Base-by-base conservation (phyloP, 257 asterid species). In the Craterostigma plantagineum region DNA sequence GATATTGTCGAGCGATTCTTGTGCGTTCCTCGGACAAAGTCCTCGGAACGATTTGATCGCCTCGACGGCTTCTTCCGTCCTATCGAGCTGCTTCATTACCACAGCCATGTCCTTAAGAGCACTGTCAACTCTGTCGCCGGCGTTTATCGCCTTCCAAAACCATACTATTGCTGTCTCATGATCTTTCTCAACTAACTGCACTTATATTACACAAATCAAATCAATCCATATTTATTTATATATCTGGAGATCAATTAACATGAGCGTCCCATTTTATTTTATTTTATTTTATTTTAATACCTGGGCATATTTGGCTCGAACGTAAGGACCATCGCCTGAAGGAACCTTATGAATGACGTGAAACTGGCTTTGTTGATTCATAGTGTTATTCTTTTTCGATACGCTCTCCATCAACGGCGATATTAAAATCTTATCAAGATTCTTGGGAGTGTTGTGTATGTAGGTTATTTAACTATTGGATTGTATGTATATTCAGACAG, bases 301-400 rank as follows among this genome's bases (percentile, higher is more conserved):
- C 94, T 81, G 96, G 55, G 85, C 83, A 63, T 72, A 70, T 51
- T 85, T 85, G 34, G 94, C 96, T 34, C 81, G 70, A 50, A 72
- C 94, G 52, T 85, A 85, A 63, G 92, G 94, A 2, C 96, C 94
- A 59, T 85, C 91, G 7, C 94, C 96, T 6, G 75, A 69, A 59
- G 96, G 96, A 57, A 81, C 91, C 54, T 85, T 85, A 61, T 72
- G 71, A 38, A 70, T 61, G 1, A 73, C 82, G 50, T 70, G 90
- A 57, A 62, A 73, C 8, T 16, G 34, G 18, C 64, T 62, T 23
- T 55, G 58, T 14, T 68, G 67, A 23, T 35, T 56, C n/a, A n/a
- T n/a, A n/a, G n/a, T n/a, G n/a, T 18, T 45, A 2, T 8, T 59
- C 39, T 11, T 35, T 34, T n/a, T n/a, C n/a, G n/a, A n/a, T n/a